Percentiles rank a stretch among this genome's conserved stretches.
Evolutionary conservation across 352 stramenopile genomes (phyloP).

Genomic region (Poterioochromonas sp.): DNA sequence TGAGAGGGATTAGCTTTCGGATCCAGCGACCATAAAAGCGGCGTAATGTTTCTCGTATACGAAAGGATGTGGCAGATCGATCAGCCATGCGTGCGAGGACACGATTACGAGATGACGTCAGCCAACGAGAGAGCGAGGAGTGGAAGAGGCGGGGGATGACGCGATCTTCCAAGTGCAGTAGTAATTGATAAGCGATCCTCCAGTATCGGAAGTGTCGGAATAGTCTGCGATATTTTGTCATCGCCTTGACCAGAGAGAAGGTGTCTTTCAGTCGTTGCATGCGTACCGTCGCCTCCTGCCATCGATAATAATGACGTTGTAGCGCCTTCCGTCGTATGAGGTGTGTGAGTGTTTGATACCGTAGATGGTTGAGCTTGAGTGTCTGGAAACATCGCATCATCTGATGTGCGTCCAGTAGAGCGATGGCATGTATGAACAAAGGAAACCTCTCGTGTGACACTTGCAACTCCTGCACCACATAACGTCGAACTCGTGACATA

Average conservation of each 20-base stretch:
- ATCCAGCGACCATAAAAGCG: too few relatives aligned
- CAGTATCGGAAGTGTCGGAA: neutral
- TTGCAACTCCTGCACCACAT: neutral
- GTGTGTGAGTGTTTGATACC: neutral
- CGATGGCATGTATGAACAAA: slow-evolving; percentile 5
- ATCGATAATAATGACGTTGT: neutral
- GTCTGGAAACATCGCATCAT: neutral
- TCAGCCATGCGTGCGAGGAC: too few relatives aligned
- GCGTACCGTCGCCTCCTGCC: neutral
- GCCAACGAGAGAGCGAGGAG: too few relatives aligned
- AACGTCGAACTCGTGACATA: neutral
- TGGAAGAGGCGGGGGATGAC: too few relatives aligned
- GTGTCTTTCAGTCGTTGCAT: neutral
- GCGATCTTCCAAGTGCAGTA: neutral
- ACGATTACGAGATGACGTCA: too few relatives aligned
- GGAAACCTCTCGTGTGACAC: neutral
- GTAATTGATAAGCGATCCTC: neutral
- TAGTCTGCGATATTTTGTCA: neutral
- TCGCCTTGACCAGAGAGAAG: too few relatives aligned
- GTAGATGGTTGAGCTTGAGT: neutral
- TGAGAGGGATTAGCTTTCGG: too few relatives aligned
- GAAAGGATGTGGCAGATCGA: too few relatives aligned
- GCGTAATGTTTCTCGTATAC: too few relatives aligned
- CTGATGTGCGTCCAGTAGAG: neutral
- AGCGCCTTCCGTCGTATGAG: neutral